Evolutionary conservation across 148 eudicot species (phyloP).

Genomic region (Nyssa sinensis): DNA sequence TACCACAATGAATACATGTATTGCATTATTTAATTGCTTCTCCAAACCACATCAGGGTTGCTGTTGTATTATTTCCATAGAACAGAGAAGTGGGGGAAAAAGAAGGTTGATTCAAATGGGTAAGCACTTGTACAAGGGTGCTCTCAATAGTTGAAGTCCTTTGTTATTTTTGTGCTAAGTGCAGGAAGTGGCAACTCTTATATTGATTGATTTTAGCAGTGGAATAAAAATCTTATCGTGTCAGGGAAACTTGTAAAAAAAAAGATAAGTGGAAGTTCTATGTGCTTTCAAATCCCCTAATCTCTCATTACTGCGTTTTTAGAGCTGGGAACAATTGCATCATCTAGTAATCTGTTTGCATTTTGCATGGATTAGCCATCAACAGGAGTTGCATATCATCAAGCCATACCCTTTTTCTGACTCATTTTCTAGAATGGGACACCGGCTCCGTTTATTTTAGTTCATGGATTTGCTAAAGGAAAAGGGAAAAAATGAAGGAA

Average conservation of each 20-base stretch:
- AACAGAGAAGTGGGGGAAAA: not conserved
- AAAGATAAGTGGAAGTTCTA: not conserved
- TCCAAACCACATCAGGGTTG: not conserved
- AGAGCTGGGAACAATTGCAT: not conserved
- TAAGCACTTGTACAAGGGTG: not conserved
- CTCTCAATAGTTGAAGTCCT: not conserved
- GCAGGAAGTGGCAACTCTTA: too few relatives aligned
- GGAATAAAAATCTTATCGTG: not conserved
- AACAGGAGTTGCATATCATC: too few relatives aligned
- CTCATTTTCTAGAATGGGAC: too few relatives aligned
- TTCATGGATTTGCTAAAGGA: too few relatives aligned
- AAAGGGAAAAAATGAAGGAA: too few relatives aligned
- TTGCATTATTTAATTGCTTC: not conserved
- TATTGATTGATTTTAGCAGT: too few relatives aligned
- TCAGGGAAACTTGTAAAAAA: not conserved
- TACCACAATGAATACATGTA: conserved; percentile 35
- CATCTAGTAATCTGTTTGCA: too few relatives aligned
- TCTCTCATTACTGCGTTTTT: not conserved
- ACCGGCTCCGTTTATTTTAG: too few relatives aligned
- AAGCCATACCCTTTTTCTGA: too few relatives aligned
- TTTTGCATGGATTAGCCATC: too few relatives aligned
- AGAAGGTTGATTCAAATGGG: not conserved
- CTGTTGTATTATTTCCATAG: not conserved
- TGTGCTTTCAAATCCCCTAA: not conserved
- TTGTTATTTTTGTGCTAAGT: not conserved